Conservation (phyloP, 441 rosid genomes). For the Dalechampia spathulata region DNA sequence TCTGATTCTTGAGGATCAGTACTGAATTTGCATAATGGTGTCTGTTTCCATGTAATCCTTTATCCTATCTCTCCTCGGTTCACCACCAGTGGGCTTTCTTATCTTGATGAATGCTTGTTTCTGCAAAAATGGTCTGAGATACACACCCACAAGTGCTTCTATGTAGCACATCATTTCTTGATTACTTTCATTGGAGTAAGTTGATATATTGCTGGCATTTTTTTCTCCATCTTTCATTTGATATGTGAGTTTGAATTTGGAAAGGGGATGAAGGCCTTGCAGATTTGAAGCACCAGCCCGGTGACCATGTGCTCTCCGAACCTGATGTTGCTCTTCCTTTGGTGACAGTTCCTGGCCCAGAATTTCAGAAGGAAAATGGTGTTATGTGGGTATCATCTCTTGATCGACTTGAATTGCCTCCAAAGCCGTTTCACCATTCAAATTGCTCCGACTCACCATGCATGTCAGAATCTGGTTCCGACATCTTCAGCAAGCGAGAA, state of each 20-base stretch:
- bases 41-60: background rate
- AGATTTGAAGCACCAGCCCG: slow-evolving; percentile 31
- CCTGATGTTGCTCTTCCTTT: slow-evolving; percentile 59
- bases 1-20: background rate
- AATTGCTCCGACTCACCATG: slow-evolving; percentile 92
- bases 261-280: slow-evolving; percentile 51
- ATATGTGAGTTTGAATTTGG: slow-evolving; percentile 15
- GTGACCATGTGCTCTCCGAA: slow-evolving; percentile 41
- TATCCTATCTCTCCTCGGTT: background rate
- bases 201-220: background rate
- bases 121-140: background rate
- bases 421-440: slow-evolving; percentile 77
- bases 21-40: background rate
- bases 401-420: slow-evolving; percentile 81
- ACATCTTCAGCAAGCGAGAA: slow-evolving; percentile 88
- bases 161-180: background rate
- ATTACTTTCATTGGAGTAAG: background rate
- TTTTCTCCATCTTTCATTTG: background rate
- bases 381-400: slow-evolving; percentile 80
- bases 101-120: background rate
- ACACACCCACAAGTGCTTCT: background rate
- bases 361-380: slow-evolving; percentile 62
- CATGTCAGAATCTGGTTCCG: slow-evolving; percentile 95
- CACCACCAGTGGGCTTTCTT: background rate
- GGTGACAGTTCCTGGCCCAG: slow-evolving; percentile 60